Conservation (phyloP, 768 basidiomycete species). For the Pulveroboletus sp. region DNA sequence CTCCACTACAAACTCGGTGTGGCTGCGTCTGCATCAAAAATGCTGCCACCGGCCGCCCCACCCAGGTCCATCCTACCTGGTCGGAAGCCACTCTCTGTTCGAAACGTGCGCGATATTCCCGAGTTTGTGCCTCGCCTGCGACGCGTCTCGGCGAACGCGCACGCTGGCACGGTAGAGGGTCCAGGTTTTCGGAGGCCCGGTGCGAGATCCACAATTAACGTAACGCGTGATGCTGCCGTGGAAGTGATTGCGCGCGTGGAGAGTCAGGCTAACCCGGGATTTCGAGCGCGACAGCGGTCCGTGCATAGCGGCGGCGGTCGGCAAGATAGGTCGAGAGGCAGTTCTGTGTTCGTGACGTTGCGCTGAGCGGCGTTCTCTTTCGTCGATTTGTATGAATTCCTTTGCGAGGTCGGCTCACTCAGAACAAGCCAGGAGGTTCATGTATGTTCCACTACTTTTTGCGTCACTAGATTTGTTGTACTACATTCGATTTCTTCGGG, state of each 20-base stretch:
- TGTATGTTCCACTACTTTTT: no score
- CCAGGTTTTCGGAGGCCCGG: not conserved
- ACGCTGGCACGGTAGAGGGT: not conserved
- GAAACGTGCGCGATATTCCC: constrained; percentile 17
- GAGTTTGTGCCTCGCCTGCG: constrained; percentile 27
- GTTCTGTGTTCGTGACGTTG: not conserved
- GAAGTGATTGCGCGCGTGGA: constrained; percentile 25
- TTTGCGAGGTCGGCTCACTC: no score
- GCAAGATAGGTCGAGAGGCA: constrained; percentile 6
- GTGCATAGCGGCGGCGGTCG: no score
- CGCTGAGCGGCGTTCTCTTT: not conserved
- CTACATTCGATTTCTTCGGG: no score
- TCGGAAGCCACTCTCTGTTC: constrained; percentile 3
- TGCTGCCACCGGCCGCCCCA: not conserved
- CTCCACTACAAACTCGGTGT: constrained; percentile 21
- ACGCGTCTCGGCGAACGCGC: not conserved
- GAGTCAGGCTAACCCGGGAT: constrained; percentile 12
- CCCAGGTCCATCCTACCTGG: not conserved
- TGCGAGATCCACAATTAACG: not conserved
- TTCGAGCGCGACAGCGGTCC: constrained; percentile 3
- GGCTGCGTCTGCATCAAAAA: not conserved
- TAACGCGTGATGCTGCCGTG: constrained; percentile 15
- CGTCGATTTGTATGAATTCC: constrained; percentile 20
- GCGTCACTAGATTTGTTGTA: no score
- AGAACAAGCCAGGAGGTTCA: no score